phyloP scores from a whole-genome alignment of 495 filamentous ascomycete species.

The Penicillium paxilli region DNA sequence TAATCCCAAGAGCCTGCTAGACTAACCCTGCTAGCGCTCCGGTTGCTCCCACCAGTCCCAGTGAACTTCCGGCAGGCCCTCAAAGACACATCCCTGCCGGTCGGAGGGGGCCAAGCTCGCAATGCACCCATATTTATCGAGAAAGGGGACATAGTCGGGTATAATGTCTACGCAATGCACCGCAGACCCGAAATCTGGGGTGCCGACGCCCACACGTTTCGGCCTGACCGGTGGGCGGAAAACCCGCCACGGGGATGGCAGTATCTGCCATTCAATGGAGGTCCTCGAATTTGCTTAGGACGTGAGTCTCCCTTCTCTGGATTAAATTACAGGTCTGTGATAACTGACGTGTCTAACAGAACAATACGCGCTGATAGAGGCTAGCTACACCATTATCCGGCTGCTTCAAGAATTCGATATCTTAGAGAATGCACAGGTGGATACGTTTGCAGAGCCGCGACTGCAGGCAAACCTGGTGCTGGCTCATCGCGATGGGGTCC shows the following conservation, averaged over 20 bases:
- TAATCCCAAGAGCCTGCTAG: too few species aligned
- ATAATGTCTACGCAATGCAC: slow-evolving; percentile 52
- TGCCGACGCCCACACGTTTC: slow-evolving; percentile 49
- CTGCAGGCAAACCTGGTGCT: too few species aligned
- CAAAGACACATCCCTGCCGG: slow-evolving; percentile 45
- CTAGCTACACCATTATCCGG: too few species aligned
- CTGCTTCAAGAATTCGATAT: too few species aligned
- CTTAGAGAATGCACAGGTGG: too few species aligned
- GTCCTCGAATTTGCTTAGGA: slow-evolving; percentile 48
- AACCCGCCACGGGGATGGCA: slow-evolving; percentile 22
- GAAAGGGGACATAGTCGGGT: slow-evolving; percentile 43
- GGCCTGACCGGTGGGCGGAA: slow-evolving; percentile 56
- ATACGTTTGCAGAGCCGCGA: too few species aligned
- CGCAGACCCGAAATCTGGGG: slow-evolving; percentile 51
- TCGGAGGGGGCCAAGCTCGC: slow-evolving; percentile 44
- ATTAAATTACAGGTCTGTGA: too few species aligned
- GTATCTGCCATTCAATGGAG: slow-evolving; percentile 61
- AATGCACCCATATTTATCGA: slow-evolving; percentile 36
- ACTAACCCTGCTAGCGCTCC: slow-evolving; percentile 24
- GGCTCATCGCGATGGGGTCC: too few species aligned
- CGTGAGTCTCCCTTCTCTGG: too few species aligned
- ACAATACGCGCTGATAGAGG: too few species aligned
- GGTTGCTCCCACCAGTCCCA: slow-evolving; percentile 53
- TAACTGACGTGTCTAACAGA: too few species aligned
- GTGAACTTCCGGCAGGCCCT: slow-evolving; percentile 46